Conservation (phyloP, 2,329 filamentous ascomycete species). For the Fusarium bactridioides region DNA sequence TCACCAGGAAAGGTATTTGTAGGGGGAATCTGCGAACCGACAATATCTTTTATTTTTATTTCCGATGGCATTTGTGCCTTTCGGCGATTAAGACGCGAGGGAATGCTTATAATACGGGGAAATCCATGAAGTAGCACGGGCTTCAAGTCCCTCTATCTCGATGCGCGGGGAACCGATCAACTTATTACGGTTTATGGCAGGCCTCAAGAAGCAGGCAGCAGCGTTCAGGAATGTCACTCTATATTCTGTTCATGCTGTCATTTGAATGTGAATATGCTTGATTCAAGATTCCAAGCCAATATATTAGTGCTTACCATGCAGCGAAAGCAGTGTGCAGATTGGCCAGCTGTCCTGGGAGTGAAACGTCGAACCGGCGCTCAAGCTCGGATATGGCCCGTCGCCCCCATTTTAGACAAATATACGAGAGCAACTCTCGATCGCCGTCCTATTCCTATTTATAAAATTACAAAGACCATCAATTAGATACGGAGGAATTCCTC, state of each 20-base stretch:
- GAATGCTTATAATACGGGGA: too few species aligned
- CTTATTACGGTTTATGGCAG: background rate
- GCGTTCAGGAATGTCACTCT: background rate
- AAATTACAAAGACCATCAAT: too few species aligned
- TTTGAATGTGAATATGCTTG: background rate
- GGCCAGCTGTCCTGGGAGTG: accelerated
- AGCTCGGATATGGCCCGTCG: background rate
- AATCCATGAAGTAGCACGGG: background rate
- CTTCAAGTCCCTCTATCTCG: background rate
- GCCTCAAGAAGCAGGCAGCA: background rate
- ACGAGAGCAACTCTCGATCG: background rate
- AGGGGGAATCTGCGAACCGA: background rate
- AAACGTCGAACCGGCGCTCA: background rate
- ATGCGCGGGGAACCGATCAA: background rate
- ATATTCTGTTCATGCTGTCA: background rate
- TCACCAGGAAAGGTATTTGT: too few species aligned
- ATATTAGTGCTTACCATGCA: background rate
- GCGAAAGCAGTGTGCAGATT: background rate
- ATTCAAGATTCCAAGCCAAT: background rate
- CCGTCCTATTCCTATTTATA: accelerated
- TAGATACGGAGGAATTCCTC: accelerated
- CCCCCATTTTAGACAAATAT: background rate
- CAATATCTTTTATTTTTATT: too few species aligned
- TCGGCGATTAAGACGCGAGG: too few species aligned
- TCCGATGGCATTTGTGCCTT: too few species aligned